These are phyloP conservation scores for Phytopythium kandeliae DNA, from an alignment of 352 stramenopile species.

Conservation along the genomic window DNA sequence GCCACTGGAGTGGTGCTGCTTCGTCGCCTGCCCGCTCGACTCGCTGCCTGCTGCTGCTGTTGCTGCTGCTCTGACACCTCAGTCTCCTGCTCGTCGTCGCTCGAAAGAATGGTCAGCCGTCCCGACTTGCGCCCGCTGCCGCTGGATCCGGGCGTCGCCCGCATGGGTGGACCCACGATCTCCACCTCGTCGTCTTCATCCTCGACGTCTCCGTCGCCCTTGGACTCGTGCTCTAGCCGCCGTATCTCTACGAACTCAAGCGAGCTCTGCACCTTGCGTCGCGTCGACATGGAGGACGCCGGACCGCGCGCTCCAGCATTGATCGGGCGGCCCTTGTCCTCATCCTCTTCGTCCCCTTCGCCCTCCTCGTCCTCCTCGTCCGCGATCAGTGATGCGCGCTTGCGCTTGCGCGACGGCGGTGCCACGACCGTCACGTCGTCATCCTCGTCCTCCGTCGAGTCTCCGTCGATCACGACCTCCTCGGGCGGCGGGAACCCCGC, in stretches of 20 bases:
- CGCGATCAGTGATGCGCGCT: conserved; percentile 42
- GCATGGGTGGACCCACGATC: conserved; percentile 34
- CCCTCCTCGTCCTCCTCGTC: conserved; percentile 53
- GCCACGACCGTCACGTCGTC: conserved; percentile 49
- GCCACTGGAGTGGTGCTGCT: conserved; percentile 5
- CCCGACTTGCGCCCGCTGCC: conserved; percentile 14
- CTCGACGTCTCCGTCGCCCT: conserved; percentile 12
- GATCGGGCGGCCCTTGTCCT: not conserved
- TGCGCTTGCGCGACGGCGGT: conserved; percentile 56
- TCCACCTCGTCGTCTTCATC: conserved; percentile 47
- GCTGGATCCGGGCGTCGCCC: conserved; percentile 14
- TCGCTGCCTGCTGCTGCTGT: conserved; percentile 14
- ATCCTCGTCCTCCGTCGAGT: conserved; percentile 52
- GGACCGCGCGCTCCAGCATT: too few relatives aligned
- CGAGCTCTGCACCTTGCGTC: not conserved
- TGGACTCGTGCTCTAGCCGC: conserved; percentile 16
- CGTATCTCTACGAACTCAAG: not conserved
- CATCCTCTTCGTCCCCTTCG: not conserved
- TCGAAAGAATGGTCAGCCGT: conserved; percentile 36
- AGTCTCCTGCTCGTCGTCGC: conserved; percentile 33
- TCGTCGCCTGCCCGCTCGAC: conserved; percentile 9
- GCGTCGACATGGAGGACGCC: not conserved
- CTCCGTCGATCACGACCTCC: conserved; percentile 71
- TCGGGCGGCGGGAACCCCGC: conserved; percentile 14
- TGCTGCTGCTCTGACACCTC: conserved; percentile 11